Evolutionary conservation across 2,329 filamentous ascomycete species (phyloP), one percentile per base, ranked within the genome.

Genomic region (Aplosporella prunicola): DNA sequence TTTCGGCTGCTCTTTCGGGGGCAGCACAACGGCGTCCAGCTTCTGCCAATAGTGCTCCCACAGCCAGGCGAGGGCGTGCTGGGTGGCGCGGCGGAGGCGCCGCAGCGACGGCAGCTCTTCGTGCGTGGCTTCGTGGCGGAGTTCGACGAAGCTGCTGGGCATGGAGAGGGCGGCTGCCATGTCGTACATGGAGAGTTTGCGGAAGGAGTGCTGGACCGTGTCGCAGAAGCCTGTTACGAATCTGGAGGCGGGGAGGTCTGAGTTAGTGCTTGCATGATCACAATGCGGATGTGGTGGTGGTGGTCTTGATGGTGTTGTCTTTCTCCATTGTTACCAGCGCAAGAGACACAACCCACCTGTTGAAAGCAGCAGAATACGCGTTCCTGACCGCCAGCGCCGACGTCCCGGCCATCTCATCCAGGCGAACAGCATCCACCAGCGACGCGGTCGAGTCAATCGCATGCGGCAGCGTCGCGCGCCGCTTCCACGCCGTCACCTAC

Each of bases 91-190:
- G 35, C 85, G 74, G 44, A 95, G 66, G 45, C 85, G 78, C 9
- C 74, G 69, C 36, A 94, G 66, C 1, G 80, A 78, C 0, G 88
- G 88, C 40, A 94, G 66, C 54, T 87, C 82, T 58, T 93, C 84
- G 57, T 96, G 88, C 26, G 87, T 93, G 28, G 83, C 84, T 62
- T 93, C 83, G 57, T 95, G 88, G 30, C 88, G 76, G 41, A 93
- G 68, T 65, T 93, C 87, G 37, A 95, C 86, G 58, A 94, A 93
- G 0, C 81, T 80, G 1, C 80, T 76, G 0, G 82, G 81, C 40
- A 87, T 62, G 0, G 74, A 77, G 40, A 85, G 74, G 25, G 70
- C 75, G 56, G 74, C 78, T 42, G 80, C 81, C 16, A 81, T 68
- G 27, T 73, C 70, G 58, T 82, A 81, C 82, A 87, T 86, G 60